Base-by-base conservation (phyloP, 805 yeast genomes). In the Monosporozyma solicola region DNA sequence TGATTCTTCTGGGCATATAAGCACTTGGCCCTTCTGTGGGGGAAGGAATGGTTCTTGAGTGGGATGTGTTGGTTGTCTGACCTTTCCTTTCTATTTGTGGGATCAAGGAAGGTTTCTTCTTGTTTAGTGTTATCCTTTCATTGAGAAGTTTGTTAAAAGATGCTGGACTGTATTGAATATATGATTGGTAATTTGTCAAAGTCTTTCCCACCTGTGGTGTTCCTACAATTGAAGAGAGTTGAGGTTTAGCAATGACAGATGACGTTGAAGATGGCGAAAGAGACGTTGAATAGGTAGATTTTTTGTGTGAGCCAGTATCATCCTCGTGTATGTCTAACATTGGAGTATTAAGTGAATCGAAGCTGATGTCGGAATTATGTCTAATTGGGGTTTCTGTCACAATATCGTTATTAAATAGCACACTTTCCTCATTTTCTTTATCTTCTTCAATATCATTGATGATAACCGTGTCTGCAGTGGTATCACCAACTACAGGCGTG, bases 1-100 rank as follows among this genome's bases (percentile, higher is more conserved):
- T 53, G 22, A 60, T 49, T 25, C 56, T 51, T 25, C 51, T 39
- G n/a, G 31, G 16, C n/a, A 43, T 13, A 43, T 7, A 43, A 6
- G 10, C 10, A 8, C 7, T 41, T 9, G 27, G 39, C 15, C 7
- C n/a, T 3, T 35, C 39, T 15, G 39, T 35, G 13, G 39, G 39
- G 2, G 16, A 35, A 35, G 39, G 39, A 35, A 15, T 43, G 32
- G 43, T 5, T 11, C 9, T 3, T 27, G 49, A n/a, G 39, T 24
- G 9, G 51, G 39, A 3, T 35, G 1, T 35, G 39, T 15, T 35
- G 3, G 39, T 3, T 35, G 13, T 35, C 15, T 15, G n/a, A 11
- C 13, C 39, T 3, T 5, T 15, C 16, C 15, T 35, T 6, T 35
- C 16, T 27, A 35, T 20, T 10, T 8, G 48, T 24, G 43, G 46